These are phyloP conservation scores for Sporisorium sorghi DNA, from an alignment of 1,284 basidiomycete species.

Conservation along the genomic window DNA sequence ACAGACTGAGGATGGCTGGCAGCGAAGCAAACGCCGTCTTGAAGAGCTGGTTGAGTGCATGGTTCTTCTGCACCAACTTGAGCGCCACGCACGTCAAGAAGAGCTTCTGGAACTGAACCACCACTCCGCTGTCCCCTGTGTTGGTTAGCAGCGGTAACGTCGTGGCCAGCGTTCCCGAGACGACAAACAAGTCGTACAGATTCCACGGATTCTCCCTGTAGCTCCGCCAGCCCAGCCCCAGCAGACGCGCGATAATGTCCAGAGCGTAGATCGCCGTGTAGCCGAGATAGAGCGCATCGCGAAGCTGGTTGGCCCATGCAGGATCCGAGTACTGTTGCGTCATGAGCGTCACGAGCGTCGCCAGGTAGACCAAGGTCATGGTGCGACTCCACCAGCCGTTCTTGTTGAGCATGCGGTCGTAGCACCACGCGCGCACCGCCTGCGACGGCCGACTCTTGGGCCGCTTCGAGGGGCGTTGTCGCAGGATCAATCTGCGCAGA, in stretches of 20 bases:
- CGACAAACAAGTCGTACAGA: slow-evolving; percentile 86
- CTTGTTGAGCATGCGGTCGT: slow-evolving; percentile 87
- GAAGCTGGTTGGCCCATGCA: slow-evolving; percentile 74
- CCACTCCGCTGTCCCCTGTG: slow-evolving; percentile 49
- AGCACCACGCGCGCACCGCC: slow-evolving; percentile 84
- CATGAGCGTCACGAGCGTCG: slow-evolving; percentile 89
- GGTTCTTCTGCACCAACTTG: slow-evolving; percentile 91
- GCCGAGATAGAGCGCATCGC: slow-evolving; percentile 82
- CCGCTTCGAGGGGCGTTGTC: slow-evolving; percentile 86
- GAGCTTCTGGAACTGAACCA: slow-evolving; percentile 85
- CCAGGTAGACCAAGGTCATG: slow-evolving; percentile 84
- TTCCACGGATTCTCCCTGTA: slow-evolving; percentile 87
- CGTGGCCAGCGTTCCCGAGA: slow-evolving; percentile 84
- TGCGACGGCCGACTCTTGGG: slow-evolving; percentile 76
- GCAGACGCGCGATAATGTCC: slow-evolving; percentile 82
- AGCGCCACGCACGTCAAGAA: slow-evolving; percentile 93
- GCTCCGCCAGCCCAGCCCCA: slow-evolving; percentile 85
- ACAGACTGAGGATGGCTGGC: slow-evolving; percentile 85
- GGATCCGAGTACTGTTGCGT: slow-evolving; percentile 81
- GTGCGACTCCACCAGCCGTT: slow-evolving; percentile 91
- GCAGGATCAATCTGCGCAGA: slow-evolving; percentile 85
- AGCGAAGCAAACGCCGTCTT: slow-evolving; percentile 92
- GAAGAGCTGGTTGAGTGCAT: slow-evolving; percentile 93
- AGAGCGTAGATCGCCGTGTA: slow-evolving; percentile 81
- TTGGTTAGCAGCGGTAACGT: slow-evolving; percentile 74